phyloP scores from a whole-genome alignment of 148 eudicot species.

The Vaccinium vitisidaea region DNA sequence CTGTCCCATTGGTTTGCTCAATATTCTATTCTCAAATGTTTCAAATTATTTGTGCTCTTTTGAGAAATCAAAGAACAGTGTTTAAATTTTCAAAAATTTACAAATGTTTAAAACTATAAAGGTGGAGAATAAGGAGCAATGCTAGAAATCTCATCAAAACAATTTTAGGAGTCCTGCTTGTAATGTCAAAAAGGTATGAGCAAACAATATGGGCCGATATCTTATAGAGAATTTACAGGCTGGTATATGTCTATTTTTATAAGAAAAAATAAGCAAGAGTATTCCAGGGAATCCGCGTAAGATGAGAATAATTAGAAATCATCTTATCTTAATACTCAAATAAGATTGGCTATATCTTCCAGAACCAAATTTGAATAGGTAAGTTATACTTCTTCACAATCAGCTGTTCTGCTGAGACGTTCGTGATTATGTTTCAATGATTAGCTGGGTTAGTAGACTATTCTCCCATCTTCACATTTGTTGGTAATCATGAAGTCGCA shows the following conservation, averaged over 20 bases:
- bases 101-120: neutral
- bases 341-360: neutral
- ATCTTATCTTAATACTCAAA: too few relatives aligned
- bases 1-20: neutral
- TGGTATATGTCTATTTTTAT: neutral
- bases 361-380: neutral
- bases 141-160: neutral
- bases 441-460: too few relatives aligned
- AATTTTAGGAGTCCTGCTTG: neutral
- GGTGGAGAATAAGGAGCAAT: neutral
- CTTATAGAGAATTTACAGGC: neutral
- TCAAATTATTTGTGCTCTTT: neutral
- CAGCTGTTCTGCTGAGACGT: neutral
- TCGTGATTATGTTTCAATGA: neutral
- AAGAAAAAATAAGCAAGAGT: neutral
- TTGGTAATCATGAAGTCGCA: too few relatives aligned
- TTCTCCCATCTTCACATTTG: too few relatives aligned
- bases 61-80: neutral
- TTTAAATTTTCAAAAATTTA: too few relatives aligned
- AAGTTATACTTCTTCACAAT: neutral
- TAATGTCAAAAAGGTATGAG: neutral
- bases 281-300: neutral
- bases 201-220: neutral
- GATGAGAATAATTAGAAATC: neutral
- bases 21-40: neutral